These are phyloP conservation scores for Fusarium aywerte DNA, from an alignment of 2,329 filamentous ascomycete species.

Conservation along the genomic window DNA sequence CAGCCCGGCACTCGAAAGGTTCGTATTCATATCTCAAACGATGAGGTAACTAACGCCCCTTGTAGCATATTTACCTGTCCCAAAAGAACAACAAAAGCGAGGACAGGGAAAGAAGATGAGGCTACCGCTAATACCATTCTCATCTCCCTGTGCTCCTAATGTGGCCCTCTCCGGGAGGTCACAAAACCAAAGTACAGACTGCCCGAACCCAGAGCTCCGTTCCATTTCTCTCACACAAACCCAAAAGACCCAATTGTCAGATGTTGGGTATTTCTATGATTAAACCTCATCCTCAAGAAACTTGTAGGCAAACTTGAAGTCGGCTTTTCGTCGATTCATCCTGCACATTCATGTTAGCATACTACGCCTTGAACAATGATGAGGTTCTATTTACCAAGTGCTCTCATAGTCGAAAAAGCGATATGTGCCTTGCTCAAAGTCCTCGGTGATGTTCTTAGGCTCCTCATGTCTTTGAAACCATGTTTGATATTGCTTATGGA, in stretches of 20 bases:
- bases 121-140: slow-evolving; percentile 12
- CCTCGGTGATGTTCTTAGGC: slow-evolving; percentile 97
- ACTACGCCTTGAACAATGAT: neutral
- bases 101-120: slow-evolving; percentile 24
- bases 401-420: slow-evolving; percentile 99
- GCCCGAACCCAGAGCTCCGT: slow-evolving; percentile 32
- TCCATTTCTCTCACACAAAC: slow-evolving; percentile 23
- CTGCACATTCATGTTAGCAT: slow-evolving; percentile 58
- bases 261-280: slow-evolving; percentile 6
- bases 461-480: slow-evolving; percentile 99
- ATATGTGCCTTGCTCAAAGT: slow-evolving; percentile 98
- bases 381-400: slow-evolving; percentile 78
- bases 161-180: slow-evolving; percentile 21
- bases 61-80: slow-evolving; percentile 28
- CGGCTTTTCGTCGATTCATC: slow-evolving; percentile 98
- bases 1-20: slow-evolving; percentile 27
- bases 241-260: slow-evolving; percentile 3
- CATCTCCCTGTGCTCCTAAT: slow-evolving; percentile 25
- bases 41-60: slow-evolving; percentile 29
- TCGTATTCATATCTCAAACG: slow-evolving; percentile 38
- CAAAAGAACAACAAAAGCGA: slow-evolving; percentile 30
- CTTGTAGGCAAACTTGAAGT: slow-evolving; percentile 98
- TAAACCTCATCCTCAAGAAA: slow-evolving; percentile 93
- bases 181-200: slow-evolving; percentile 37
- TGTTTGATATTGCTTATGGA: slow-evolving; percentile 99